Evolutionary conservation across 2,329 filamentous ascomycete genomes (phyloP).

Genomic region (Rasamsonia emersonii): DNA sequence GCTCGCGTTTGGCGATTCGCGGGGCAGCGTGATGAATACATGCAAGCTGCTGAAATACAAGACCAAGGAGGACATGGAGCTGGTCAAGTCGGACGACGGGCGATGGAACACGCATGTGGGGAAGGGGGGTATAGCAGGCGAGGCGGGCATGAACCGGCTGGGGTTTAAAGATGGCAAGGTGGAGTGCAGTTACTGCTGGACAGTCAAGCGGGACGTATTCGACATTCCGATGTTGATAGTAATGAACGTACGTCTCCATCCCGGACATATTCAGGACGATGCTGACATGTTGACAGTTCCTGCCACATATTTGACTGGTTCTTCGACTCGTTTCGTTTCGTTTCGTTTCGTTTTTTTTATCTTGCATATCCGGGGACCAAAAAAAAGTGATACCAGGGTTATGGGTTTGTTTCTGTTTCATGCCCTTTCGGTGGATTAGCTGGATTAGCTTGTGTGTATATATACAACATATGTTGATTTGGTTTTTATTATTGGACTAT

Average conservation of each 20-base stretch:
- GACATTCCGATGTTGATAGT: slow-evolving; percentile 98
- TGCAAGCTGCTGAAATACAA: slow-evolving; percentile 88
- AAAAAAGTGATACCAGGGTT: background rate
- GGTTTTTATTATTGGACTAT: too few relatives aligned
- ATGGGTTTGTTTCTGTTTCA: slow-evolving; percentile 1
- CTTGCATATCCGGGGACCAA: background rate
- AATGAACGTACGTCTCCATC: slow-evolving; percentile 73
- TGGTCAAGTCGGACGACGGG: slow-evolving; percentile 38
- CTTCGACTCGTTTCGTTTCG: background rate
- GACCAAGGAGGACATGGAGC: slow-evolving; percentile 52
- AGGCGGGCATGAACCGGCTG: slow-evolving; percentile 67
- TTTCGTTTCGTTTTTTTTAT: slow-evolving; percentile 1
- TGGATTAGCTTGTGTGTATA: too few relatives aligned
- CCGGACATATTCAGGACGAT: slow-evolving; percentile 5
- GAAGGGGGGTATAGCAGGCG: slow-evolving; percentile 38
- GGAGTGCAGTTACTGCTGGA: slow-evolving; percentile 94
- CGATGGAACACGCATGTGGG: slow-evolving; percentile 35
- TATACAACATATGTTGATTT: too few relatives aligned
- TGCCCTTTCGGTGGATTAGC: too few relatives aligned
- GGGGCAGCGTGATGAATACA: slow-evolving; percentile 72
- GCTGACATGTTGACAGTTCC: slow-evolving; percentile 25
- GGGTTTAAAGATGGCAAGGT: slow-evolving; percentile 80
- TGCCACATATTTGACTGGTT: slow-evolving; percentile 40
- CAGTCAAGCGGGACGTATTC: slow-evolving; percentile 91
- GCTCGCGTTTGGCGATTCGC: slow-evolving; percentile 82